Evolutionary conservation across 2,329 filamentous ascomycete species (phyloP).

Genomic region (Hirsutella minnesotensis): DNA sequence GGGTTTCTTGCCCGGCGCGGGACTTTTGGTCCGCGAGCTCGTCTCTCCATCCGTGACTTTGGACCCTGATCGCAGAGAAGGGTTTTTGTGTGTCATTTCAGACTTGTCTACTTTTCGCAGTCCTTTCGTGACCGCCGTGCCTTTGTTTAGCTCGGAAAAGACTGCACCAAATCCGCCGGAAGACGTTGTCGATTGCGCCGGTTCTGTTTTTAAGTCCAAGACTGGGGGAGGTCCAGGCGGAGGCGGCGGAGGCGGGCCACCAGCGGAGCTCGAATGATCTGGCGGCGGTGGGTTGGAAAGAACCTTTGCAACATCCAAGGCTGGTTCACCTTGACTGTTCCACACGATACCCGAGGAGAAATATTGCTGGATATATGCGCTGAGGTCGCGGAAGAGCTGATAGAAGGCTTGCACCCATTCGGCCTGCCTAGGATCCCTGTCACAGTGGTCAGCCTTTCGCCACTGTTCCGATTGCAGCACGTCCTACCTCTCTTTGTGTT

Average conservation of each 20-base stretch:
- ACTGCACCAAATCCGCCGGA: constrained; percentile 68
- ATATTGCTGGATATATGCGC: constrained; percentile 74
- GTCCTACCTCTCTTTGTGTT: constrained; percentile 60
- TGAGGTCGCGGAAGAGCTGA: constrained; percentile 72
- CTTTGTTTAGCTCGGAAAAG: constrained; percentile 84
- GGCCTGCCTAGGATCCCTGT: constrained; percentile 67
- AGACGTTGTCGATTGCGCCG: constrained; percentile 15
- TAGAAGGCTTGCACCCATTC: constrained; percentile 93
- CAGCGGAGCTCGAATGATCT: constrained; percentile 21
- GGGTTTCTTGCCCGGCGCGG: constrained; percentile 75
- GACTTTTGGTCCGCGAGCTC: constrained; percentile 62
- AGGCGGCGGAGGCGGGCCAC: constrained; percentile 49
- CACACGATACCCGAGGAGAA: constrained; percentile 71
- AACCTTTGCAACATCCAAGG: constrained; percentile 51
- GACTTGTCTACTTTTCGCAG: constrained; percentile 90
- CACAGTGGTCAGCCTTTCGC: background rate
- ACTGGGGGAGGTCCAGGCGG: constrained; percentile 60
- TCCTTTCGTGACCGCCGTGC: constrained; percentile 74
- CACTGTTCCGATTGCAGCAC: background rate
- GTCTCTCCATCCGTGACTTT: constrained; percentile 50
- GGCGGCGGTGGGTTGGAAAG: constrained; percentile 31
- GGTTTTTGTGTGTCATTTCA: constrained; percentile 98
- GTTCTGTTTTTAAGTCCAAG: constrained; percentile 42
- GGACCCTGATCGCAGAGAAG: constrained; percentile 63
- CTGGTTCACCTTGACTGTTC: constrained; percentile 69